Evolutionary conservation across 441 rosid species (phyloP).

Genomic region (Erysimum pusillum): DNA sequence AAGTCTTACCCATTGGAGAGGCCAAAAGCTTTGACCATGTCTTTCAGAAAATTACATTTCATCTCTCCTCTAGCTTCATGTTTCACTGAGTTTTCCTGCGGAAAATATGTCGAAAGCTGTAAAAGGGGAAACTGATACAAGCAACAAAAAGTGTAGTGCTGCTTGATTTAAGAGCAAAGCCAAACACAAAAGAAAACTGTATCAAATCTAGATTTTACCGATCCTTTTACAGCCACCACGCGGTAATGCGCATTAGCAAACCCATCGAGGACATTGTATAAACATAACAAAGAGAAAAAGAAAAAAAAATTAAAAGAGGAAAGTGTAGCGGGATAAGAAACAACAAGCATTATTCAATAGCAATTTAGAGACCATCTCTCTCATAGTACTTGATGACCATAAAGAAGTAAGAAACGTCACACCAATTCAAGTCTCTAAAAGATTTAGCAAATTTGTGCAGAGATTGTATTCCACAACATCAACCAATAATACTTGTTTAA

Average conservation of each 20-base stretch:
- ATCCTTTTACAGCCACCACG: slow-evolving; percentile 42
- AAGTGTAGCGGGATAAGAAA: slow-evolving; percentile 12
- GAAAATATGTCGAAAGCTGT: slow-evolving; percentile 38
- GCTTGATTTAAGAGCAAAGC: slow-evolving; percentile 27
- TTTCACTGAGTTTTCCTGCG: slow-evolving; percentile 37
- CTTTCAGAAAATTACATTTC: neutral
- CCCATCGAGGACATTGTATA: slow-evolving; percentile 39
- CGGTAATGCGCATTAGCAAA: slow-evolving; percentile 43
- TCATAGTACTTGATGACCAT: neutral
- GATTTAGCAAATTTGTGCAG: slow-evolving; percentile 24
- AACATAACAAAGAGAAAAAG: slow-evolving; percentile 22
- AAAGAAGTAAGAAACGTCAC: slow-evolving; percentile 21
- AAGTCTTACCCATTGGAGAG: slow-evolving; percentile 33
- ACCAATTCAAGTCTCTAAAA: slow-evolving; percentile 24
- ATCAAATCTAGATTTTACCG: slow-evolving; percentile 41
- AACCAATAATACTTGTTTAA: slow-evolving; percentile 17
- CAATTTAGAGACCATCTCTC: slow-evolving; percentile 21
- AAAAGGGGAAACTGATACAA: slow-evolving; percentile 30
- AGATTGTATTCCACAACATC: slow-evolving; percentile 35
- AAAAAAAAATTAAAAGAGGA: slow-evolving; percentile 25
- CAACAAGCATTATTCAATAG: slow-evolving; percentile 20
- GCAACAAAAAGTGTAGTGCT: neutral
- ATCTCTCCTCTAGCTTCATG: slow-evolving; percentile 25
- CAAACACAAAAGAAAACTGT: slow-evolving; percentile 29
- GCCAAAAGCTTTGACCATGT: neutral